Conservation (phyloP, 2,329 filamentous ascomycete species). For the Alternaria sp. region DNA sequence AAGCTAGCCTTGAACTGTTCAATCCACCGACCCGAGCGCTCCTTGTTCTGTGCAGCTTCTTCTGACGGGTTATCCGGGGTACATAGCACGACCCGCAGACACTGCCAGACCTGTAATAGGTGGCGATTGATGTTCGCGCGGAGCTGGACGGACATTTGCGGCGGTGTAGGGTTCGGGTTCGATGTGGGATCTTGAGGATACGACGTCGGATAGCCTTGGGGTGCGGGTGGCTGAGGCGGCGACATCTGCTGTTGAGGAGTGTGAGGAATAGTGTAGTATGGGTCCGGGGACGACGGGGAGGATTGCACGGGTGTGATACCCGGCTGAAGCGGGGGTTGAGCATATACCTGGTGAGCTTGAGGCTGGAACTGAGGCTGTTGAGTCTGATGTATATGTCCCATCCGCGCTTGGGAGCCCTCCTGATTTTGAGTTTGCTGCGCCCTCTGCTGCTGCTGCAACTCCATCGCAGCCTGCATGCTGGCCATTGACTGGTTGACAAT, state of each 20-base stretch:
- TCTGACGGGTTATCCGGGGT: not conserved
- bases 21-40: not conserved
- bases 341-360: not conserved
- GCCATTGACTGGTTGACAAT: not conserved
- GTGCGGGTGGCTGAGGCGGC: not conserved
- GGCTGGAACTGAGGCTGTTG: not conserved
- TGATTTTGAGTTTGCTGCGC: not conserved
- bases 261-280: not conserved
- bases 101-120: slow-evolving; percentile 1
- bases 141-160: not conserved
- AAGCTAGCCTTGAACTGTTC: not conserved
- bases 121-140: slow-evolving; percentile 1
- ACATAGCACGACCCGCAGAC: not conserved
- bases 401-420: not conserved
- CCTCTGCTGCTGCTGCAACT: not conserved
- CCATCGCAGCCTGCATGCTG: not conserved
- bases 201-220: not conserved
- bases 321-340: not conserved
- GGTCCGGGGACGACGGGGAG: not conserved
- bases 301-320: not conserved
- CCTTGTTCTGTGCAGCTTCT: not conserved
- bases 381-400: not conserved
- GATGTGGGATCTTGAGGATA: not conserved
- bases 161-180: not conserved
- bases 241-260: not conserved